A percentile compares a stretch with the other conserved stretches of the same genome.
Conservation (phyloP, 345 rosid genomes). For the Salix arbutifolia region DNA sequence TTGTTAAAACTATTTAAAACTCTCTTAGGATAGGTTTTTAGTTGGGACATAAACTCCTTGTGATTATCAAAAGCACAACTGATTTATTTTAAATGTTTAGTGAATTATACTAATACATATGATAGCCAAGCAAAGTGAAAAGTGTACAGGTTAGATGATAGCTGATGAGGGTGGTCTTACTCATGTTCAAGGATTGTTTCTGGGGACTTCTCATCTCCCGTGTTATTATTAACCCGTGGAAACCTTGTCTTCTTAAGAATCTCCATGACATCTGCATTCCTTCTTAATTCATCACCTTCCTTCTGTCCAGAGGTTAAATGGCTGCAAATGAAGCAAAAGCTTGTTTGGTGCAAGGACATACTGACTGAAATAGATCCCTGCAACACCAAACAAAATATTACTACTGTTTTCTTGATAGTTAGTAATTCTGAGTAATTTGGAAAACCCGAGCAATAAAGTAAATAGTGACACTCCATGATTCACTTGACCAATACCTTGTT, state of each 20-base stretch:
- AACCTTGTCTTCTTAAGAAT: conserved; percentile 92
- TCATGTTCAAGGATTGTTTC: conserved; percentile 93
- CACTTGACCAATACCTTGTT: conserved; percentile 63
- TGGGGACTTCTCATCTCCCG: conserved; percentile 67
- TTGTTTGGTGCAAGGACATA: conserved; percentile 88
- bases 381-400: conserved; percentile 21
- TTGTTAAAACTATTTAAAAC: neutral
- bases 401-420: neutral
- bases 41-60: neutral
- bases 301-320: conserved; percentile 97
- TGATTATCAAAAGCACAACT: neutral
- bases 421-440: conserved; percentile 3
- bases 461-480: neutral
- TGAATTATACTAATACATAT: neutral
- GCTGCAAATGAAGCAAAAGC: conserved; percentile 88
- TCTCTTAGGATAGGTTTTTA: neutral
- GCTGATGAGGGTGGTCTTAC: conserved; percentile 44
- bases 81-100: neutral
- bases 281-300: conserved; percentile 86
- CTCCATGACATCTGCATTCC: conserved; percentile 96
- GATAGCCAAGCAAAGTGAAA: neutral
- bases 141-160: neutral
- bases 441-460: conserved; percentile 2
- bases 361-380: conserved; percentile 97
- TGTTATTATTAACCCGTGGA: conserved; percentile 59